Base-by-base conservation (phyloP, 2,329 filamentous ascomycete genomes). In the Talaromyces sp. region DNA sequence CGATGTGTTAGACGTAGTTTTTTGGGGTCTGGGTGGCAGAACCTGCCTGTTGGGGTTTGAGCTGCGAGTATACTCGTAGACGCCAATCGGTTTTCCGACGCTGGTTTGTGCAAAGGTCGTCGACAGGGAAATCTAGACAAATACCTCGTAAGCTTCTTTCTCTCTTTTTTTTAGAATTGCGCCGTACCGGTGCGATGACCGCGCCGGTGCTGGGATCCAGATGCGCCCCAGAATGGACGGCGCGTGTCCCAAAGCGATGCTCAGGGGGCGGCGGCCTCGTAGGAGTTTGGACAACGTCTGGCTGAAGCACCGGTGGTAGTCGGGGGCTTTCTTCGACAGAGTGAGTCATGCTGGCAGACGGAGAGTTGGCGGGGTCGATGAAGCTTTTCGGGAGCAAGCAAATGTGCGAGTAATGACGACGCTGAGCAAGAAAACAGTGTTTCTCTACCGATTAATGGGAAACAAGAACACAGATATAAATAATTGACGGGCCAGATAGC, bases 41-140 rank as follows among this genome's bases (percentile, higher is more conserved):
- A n/a, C n/a, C n/a, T n/a, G n/a, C n/a, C n/a, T n/a, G n/a, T n/a
- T 99, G 58, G 95, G 95, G 77, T 99, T 99, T 64, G 90, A 87
- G 71, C 90, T 96, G 64, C 95, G 87, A 58, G 89, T 92, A 82
- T 99, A 99, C 78, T 99, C 95, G 79, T 93, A 97, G 64, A 81
- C 80, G 71, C 95, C 95, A 31, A 98, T 81, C 1, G 95, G 95
- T 76, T 89, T 86, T 65, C 93, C 95, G 24, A 96, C 92, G 13
- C 86, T 85, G 14, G 86, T 88, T 80, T 99, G 95, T n/a, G 90
- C 91, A 73, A 93, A 99, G 6, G 95, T 99, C 17, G 95, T 98
- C 26, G 93, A 96, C 26, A 99, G 86, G 10, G 93, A 97, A 75
- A 99, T 97, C 82, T 86, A 65, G 27, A 17, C 24, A 56, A 6